Conservation (phyloP, 2,329 filamentous ascomycete species). For the Penicillium griseofulvum region DNA sequence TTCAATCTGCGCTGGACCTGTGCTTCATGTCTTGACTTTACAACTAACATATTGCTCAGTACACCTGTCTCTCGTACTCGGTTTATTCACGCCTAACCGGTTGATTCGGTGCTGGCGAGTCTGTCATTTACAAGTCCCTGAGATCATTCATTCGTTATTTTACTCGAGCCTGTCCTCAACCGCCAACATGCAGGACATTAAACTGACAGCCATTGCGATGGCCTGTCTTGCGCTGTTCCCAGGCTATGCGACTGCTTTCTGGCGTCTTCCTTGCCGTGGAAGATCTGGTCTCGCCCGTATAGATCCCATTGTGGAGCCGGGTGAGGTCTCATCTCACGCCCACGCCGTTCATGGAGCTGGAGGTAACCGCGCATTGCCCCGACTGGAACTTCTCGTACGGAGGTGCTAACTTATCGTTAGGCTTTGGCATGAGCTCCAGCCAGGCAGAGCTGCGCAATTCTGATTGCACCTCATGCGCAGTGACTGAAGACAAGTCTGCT, state of each 20-base stretch:
- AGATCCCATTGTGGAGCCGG: constrained; percentile 71
- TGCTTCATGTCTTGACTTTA: constrained; percentile 5
- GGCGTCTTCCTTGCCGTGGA: constrained; percentile 82
- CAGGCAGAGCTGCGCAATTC: constrained; percentile 58
- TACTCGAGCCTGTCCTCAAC: constrained; percentile 10
- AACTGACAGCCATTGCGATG: constrained; percentile 20
- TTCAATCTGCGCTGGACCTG: constrained; percentile 3
- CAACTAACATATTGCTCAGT: constrained; percentile 4
- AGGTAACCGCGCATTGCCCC: constrained; percentile 56
- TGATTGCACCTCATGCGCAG: constrained; percentile 76
- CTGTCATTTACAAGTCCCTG: constrained; percentile 3
- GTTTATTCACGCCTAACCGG: constrained; percentile 9
- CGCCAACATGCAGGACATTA: constrained; percentile 21
- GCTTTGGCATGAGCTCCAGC: constrained; percentile 60
- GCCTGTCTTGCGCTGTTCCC: constrained; percentile 31
- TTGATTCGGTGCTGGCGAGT: constrained; percentile 24
- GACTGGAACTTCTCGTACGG: background rate
- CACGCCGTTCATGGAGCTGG: constrained; percentile 74
- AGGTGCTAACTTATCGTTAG: constrained; percentile 45
- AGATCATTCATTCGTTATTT: constrained; percentile 13
- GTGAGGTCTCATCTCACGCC: constrained; percentile 60
- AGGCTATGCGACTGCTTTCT: constrained; percentile 64
- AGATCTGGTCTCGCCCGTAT: constrained; percentile 67
- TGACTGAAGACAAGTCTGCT: constrained; percentile 77
- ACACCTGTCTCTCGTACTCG: constrained; percentile 1